Percentiles rank a stretch among this genome's conserved stretches.
Conservation (phyloP, 192 early-diverging fungal species). For the Coemansia sp. region DNA sequence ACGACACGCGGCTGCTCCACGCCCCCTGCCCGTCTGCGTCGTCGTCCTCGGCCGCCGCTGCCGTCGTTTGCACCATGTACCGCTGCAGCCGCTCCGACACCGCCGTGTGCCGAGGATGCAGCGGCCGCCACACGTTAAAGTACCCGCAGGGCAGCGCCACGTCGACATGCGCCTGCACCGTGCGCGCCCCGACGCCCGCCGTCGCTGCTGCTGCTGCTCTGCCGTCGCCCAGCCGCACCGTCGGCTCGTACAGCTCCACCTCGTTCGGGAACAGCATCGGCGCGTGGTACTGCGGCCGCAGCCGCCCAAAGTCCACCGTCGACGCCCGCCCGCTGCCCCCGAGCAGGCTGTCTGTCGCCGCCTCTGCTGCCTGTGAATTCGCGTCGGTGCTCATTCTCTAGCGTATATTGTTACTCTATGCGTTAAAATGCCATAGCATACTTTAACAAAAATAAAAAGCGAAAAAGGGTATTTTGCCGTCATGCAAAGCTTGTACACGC, state of each 20-base stretch:
- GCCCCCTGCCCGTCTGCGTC: no score
- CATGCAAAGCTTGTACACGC: no score
- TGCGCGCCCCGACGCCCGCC: not conserved
- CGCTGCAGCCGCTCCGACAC: constrained; percentile 22
- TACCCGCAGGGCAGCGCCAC: constrained; percentile 39
- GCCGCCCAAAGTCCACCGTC: constrained; percentile 27
- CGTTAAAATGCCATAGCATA: not conserved
- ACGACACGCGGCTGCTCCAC: constrained; percentile 51
- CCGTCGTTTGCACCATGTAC: constrained; percentile 13
- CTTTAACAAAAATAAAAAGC: not conserved
- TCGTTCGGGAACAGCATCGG: constrained; percentile 47
- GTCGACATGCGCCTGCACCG: constrained; percentile 18
- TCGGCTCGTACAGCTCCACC: constrained; percentile 46
- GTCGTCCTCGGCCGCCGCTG: not conserved
- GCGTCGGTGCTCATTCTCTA: no score
- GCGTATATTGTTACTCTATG: no score
- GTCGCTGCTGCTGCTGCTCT: not conserved
- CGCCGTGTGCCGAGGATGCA: constrained; percentile 24
- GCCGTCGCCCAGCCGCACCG: not conserved
- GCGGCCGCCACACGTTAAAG: constrained; percentile 47
- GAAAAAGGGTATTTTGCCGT: not conserved
- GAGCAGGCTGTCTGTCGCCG: not conserved
- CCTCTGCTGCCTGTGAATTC: not conserved
- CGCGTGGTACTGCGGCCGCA: constrained; percentile 29
- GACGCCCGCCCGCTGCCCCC: not conserved